A percentile compares a stretch with the other conserved stretches of the same genome.
These are phyloP conservation scores for Lippia alba DNA, from an alignment of 305 asterid genomes.

Conservation along the genomic window DNA sequence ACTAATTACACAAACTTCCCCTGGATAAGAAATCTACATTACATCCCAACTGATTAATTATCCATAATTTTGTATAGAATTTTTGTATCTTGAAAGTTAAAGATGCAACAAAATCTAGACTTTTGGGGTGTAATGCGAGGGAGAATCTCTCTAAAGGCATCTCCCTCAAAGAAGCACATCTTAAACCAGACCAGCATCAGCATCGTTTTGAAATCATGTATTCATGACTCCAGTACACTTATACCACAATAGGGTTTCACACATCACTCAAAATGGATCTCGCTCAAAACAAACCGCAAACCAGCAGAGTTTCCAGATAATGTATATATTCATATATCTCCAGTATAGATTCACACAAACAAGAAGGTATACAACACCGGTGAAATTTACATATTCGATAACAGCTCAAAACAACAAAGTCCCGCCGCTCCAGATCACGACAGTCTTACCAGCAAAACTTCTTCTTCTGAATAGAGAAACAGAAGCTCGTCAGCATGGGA, in stretches of 20 bases:
- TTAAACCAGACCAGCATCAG: conserved; percentile 15
- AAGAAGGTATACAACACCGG: conserved; percentile 2
- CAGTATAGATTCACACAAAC: conserved; percentile 23
- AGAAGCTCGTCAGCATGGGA: conserved; percentile 21
- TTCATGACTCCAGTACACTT: conserved; percentile 7
- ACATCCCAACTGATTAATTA: too few species aligned
- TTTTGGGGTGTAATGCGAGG: too few species aligned
- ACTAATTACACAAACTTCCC: too few species aligned
- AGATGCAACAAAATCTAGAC: too few species aligned
- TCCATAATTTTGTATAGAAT: too few species aligned
- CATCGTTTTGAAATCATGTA: conserved; percentile 14
- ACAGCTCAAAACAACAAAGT: conserved; percentile 17
- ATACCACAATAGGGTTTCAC: conserved; percentile 18
- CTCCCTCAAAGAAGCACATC: background rate
- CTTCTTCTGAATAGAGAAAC: conserved; percentile 69
- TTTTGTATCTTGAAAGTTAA: too few species aligned
- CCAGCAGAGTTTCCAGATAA: background rate
- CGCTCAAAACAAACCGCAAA: background rate
- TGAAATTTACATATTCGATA: conserved; percentile 38
- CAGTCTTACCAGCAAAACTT: conserved; percentile 76
- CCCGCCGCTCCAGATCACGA: conserved; percentile 18
- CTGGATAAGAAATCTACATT: too few species aligned
- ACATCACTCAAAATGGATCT: conserved; percentile 28
- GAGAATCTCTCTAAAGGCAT: background rate
- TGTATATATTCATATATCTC: conserved; percentile 8